Base-by-base conservation (phyloP, 441 rosid species). In the Sinapis alba region DNA sequence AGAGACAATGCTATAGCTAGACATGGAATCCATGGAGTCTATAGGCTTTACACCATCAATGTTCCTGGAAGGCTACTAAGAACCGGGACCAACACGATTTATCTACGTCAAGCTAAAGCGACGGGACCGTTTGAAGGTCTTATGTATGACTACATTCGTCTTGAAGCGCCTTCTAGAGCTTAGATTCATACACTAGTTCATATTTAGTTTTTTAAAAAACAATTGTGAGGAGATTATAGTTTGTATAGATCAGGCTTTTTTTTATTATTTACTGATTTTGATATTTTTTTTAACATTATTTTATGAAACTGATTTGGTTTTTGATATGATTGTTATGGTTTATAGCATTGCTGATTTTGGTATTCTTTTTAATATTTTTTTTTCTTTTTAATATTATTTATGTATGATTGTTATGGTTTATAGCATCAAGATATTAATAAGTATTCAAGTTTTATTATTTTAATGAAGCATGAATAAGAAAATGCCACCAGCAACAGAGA, bases 401-500 rank as follows among this genome's bases (percentile, higher is more conserved):
- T n/a, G n/a, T 38, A 47, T 15, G 20, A n/a, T 43, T 13, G 51
- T 5, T 43, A 5, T 47, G 20, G 20, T n/a, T 43, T 43, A 41
- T 11, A 41, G 18, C 51, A 43, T 13, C 18, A 43, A 2, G 51
- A 43, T 15, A 38, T 12, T 38, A 12, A 43, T 54, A 50, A 68
- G n/a, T 20, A 43, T 36, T 69, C 57, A 66, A 43, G 16, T 19
- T 41, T 41, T 19, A 68, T 58, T 38, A 21, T 24, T 34, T 63
- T 24, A 79, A 69, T 87, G 94, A 36, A 94, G 82, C 86, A 84
- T 78, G 71, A 79, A 90, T 84, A 94, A 82, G 79, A 92, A 87
- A 47, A 92, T 94, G 32, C 98, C 98, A 64, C 98, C 99, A 3
- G 99, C 98, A 82, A 94, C 92, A 21, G 98, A 90, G 57, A 94